phyloP scores from a whole-genome alignment of 106 monocot genomes.

The Dendrobium catenatum region DNA sequence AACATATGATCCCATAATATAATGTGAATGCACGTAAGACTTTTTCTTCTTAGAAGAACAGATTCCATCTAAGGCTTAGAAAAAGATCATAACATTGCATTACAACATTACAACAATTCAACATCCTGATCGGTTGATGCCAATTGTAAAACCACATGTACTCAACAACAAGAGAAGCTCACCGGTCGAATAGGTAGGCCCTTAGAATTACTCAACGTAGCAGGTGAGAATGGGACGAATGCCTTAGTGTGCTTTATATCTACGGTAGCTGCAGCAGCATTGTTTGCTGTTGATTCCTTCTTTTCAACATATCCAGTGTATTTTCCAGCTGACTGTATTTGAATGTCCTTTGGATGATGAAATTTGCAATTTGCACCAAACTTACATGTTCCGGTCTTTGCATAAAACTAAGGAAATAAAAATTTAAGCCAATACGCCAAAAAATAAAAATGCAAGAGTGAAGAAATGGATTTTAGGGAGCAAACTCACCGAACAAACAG shows the following conservation, averaged over 20 bases:
- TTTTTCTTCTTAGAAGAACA: background rate
- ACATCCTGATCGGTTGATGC: background rate
- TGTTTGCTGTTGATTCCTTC: too few relatives aligned
- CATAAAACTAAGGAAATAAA: conserved; percentile 50
- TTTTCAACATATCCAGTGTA: background rate
- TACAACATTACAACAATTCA: too few relatives aligned
- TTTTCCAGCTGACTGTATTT: conserved; percentile 6
- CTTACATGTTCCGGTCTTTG: conserved; percentile 77
- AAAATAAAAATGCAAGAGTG: background rate
- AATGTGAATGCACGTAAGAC: background rate
- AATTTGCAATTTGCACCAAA: conserved; percentile 85
- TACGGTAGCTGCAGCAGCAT: background rate
- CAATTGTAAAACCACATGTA: background rate
- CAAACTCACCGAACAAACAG: conserved; percentile 51
- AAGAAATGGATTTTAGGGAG: background rate
- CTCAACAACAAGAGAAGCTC: background rate
- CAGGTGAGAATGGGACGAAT: conserved; percentile 35
- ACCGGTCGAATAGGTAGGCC: conserved; percentile 90
- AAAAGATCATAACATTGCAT: too few relatives aligned
- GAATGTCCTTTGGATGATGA: conserved; percentile 84
- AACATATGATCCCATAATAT: background rate
- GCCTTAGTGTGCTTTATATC: conserved; percentile 17
- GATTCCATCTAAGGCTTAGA: too few relatives aligned
- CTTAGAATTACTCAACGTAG: conserved; percentile 73
- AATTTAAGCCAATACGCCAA: background rate